Base-by-base conservation (phyloP, 164 flowering plant genomes). In the Annona squamosa region DNA sequence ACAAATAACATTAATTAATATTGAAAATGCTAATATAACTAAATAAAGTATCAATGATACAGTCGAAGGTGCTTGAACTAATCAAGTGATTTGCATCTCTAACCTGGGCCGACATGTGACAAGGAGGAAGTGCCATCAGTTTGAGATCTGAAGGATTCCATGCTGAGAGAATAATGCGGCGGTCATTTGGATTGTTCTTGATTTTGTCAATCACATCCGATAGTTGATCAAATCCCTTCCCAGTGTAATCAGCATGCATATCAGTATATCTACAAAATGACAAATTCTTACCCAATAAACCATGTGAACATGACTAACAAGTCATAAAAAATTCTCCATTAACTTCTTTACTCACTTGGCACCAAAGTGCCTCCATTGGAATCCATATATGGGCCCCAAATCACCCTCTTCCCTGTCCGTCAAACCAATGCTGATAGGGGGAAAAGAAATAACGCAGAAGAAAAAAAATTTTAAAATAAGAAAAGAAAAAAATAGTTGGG, bases 61-160 rank as follows among this genome's bases (percentile, higher is more conserved):
- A 26, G 37, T 26, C 37, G 0, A 26, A 26, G 37, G 37, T 26
- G 37, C 42, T 42, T 41, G n/a, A 43, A 66, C 18, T n/a, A 43
- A 17, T 42, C 16, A 66, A 66, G n/a, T 41, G 43, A 66, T 66
- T 3, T 0, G 13, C 10, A 61, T 62, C 48, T 18, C 78, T 45
- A 5, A 91, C 97, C 90, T 89, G 99, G n/a, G 98, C 90, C 85
- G 90, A 90, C 97, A 93, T 89, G 87, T 93, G 98, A 82, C 97
- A 93, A 48, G 98, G 97, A 59, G 99, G 99, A 72, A 95, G 96
- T 26, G 98, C 98, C 99, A 91, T 95, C 83, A 88, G 64, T 73
- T 87, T 88, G 26, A 91, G 91, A 85, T 93, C 99, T 71, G 97
- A 86, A 62, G 99, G 97, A 79, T 95, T 95, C 99, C 99, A 93